Conservation (phyloP, 169 alveolate species). For the Plasmodium chabaudi region DNA sequence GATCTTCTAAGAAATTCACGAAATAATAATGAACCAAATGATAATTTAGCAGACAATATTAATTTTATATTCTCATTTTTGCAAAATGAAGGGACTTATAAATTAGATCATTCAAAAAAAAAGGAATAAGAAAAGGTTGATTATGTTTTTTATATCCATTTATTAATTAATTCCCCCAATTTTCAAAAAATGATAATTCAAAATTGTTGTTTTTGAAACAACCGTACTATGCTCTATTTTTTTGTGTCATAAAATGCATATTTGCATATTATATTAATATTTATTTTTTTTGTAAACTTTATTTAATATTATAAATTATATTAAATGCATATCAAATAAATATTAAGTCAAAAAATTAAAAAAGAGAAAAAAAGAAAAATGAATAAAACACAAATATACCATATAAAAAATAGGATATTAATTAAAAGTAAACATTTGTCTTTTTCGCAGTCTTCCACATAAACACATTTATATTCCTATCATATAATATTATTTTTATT, state of each 20-base stretch:
- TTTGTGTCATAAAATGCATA: too few species aligned
- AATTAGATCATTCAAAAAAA: slow-evolving; percentile 60
- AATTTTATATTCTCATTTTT: slow-evolving; percentile 46
- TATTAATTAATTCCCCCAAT: too few species aligned
- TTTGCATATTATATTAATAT: neutral
- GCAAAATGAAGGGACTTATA: slow-evolving; percentile 60
- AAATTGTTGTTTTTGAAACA: too few species aligned
- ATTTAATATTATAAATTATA: neutral
- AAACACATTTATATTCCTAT: neutral
- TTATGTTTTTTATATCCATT: too few species aligned
- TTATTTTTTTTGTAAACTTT: slow-evolving; percentile 2
- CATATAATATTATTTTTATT: too few species aligned
- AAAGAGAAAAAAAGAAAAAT: neutral
- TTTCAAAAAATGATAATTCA: too few species aligned
- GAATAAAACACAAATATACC: neutral
- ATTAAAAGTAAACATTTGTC: too few species aligned
- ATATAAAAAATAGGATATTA: too few species aligned
- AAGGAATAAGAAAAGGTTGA: neutral
- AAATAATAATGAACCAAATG: slow-evolving; percentile 6
- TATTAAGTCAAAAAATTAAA: neutral
- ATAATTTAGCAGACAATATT: slow-evolving; percentile 24
- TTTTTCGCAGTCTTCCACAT: neutral
- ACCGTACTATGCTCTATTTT: too few species aligned
- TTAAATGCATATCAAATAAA: too few species aligned
- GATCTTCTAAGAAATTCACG: slow-evolving; percentile 13